Percentiles rank a stretch among this genome's conserved stretches.
These are phyloP conservation scores for Mycena polygramma DNA, from an alignment of 768 basidiomycete species.

Conservation along the genomic window DNA sequence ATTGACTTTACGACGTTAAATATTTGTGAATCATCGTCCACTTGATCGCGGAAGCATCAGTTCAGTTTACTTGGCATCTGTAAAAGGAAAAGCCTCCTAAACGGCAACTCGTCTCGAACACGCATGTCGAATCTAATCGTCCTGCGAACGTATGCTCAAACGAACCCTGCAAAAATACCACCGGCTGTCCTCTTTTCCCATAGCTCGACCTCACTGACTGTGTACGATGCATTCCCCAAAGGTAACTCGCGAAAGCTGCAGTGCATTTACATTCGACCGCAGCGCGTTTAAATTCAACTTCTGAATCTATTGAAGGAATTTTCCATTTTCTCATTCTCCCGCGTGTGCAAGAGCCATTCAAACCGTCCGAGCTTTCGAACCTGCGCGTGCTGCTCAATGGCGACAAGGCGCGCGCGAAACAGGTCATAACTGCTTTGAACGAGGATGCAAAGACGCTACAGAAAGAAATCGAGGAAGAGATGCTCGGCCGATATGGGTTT, in stretches of 20 bases:
- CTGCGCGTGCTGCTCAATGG: slow-evolving; percentile 68
- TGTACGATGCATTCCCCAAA: slow-evolving; percentile 86
- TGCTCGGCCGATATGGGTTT: slow-evolving; percentile 80
- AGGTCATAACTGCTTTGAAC: slow-evolving; percentile 64
- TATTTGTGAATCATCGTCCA: neutral
- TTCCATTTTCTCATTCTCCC: slow-evolving; percentile 94
- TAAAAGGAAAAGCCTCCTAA: too few species aligned
- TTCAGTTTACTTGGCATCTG: too few species aligned
- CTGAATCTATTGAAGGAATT: slow-evolving; percentile 55
- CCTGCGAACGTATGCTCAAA: slow-evolving; percentile 72
- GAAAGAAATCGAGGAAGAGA: slow-evolving; percentile 81
- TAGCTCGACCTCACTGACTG: slow-evolving; percentile 67
- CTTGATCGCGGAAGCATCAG: too few species aligned
- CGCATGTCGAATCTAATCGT: slow-evolving; percentile 63
- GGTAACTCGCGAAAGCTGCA: slow-evolving; percentile 10
- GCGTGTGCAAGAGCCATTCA: slow-evolving; percentile 54
- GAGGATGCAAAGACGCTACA: slow-evolving; percentile 70
- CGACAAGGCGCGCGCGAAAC: slow-evolving; percentile 66
- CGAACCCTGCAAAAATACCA: slow-evolving; percentile 67
- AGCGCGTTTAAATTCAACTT: slow-evolving; percentile 11
- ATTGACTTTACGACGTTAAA: slow-evolving; percentile 47
- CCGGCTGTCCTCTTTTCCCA: slow-evolving; percentile 70
- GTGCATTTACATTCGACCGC: slow-evolving; percentile 7
- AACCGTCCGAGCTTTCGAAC: slow-evolving; percentile 58
- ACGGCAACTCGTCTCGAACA: too few species aligned